A percentile compares a stretch with the other conserved stretches of the same genome.
Conservation (phyloP, 208 protist genomes). For the Crithidia mellificae region DNA sequence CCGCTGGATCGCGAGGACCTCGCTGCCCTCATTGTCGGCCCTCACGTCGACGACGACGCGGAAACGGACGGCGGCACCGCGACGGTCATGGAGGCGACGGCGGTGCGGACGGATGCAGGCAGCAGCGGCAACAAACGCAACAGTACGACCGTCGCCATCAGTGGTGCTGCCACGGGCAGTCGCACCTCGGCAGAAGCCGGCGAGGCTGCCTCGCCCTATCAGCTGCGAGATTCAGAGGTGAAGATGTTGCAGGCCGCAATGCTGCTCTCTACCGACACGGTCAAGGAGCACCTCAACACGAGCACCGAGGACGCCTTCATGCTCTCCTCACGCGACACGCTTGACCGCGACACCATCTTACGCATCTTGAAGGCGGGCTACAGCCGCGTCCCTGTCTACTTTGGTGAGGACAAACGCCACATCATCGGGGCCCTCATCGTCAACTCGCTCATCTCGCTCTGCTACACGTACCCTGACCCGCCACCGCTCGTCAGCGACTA, state of each 20-base stretch:
- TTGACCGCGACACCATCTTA: conserved; percentile 68
- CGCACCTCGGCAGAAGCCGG: neutral
- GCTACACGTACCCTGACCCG: conserved; percentile 51
- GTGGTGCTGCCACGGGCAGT: no score
- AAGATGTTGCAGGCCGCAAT: conserved; percentile 78
- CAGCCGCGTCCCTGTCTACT: conserved; percentile 88
- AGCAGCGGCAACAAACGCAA: neutral
- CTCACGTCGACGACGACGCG: conserved; percentile 24
- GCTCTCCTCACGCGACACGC: conserved; percentile 54
- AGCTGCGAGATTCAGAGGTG: conserved; percentile 64
- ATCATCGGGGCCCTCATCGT: conserved; percentile 88
- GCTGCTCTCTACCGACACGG: conserved; percentile 61
- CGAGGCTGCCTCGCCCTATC: conserved; percentile 9
- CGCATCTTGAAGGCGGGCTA: conserved; percentile 67
- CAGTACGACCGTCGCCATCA: neutral
- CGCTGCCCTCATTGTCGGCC: conserved; percentile 64
- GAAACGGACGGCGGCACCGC: neutral
- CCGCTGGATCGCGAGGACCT: conserved; percentile 71
- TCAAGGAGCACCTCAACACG: conserved; percentile 64
- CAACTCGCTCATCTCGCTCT: conserved; percentile 78
- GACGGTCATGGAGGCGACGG: neutral
- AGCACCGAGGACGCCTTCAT: conserved; percentile 68
- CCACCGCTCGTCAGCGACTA: conserved; percentile 68
- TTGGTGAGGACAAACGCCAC: conserved; percentile 58
- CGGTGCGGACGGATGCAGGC: neutral